Conservation (phyloP, 2,329 filamentous ascomycete genomes). For the Ceratocystis destructans region DNA sequence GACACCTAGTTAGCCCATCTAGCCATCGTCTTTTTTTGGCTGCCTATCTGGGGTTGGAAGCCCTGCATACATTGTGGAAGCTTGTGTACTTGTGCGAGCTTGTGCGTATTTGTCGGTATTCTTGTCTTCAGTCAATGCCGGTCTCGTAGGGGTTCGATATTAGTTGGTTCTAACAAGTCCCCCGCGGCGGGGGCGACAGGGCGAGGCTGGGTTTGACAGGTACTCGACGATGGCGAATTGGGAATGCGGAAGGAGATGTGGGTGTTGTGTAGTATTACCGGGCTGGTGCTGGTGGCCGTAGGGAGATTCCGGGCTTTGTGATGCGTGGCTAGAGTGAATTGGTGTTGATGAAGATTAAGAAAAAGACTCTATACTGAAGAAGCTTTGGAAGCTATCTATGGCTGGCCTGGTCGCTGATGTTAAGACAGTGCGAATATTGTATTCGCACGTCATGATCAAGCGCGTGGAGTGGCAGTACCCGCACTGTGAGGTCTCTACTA, state of each 20-base stretch:
- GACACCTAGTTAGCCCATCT: background rate
- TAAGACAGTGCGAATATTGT: constrained; percentile 2
- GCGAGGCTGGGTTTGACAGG: background rate
- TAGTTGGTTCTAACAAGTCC: background rate
- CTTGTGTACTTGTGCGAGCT: too few species aligned
- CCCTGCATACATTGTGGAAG: background rate
- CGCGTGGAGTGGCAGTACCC: background rate
- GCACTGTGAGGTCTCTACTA: background rate
- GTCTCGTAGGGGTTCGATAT: background rate
- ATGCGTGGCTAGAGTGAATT: background rate
- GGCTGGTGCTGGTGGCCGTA: too few species aligned
- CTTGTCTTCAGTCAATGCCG: background rate
- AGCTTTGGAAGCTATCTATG: constrained; percentile 1
- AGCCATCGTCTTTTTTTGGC: background rate
- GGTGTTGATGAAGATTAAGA: background rate
- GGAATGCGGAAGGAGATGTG: background rate
- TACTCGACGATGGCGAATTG: background rate
- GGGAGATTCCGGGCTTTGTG: background rate
- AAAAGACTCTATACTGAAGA: background rate
- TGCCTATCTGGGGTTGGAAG: background rate
- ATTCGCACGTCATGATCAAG: background rate
- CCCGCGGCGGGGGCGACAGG: background rate
- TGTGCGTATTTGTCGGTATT: background rate
- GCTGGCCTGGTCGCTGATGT: constrained; percentile 12
- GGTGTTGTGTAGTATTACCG: background rate